A percentile compares a stretch with the other conserved stretches of the same genome.
These are phyloP conservation scores for Pterulicium gracile DNA, from an alignment of 1,284 basidiomycete genomes.

Conservation along the genomic window DNA sequence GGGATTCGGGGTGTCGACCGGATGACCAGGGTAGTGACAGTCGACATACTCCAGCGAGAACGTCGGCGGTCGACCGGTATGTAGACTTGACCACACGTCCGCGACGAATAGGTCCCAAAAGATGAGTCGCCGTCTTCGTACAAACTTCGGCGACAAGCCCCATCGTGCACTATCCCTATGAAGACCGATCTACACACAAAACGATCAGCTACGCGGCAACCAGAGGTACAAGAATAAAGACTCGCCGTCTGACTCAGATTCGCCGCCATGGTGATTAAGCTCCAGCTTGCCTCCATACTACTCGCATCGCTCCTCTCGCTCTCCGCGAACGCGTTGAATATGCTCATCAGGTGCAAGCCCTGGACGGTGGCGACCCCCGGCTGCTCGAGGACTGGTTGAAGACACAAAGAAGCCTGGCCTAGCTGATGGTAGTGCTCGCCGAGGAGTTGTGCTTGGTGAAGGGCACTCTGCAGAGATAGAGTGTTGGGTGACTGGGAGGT, in stretches of 20 bases:
- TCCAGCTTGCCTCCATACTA: constrained; percentile 56
- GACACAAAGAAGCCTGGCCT: constrained; percentile 43
- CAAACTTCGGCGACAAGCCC: constrained; percentile 40
- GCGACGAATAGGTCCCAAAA: constrained; percentile 49
- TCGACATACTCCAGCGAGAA: constrained; percentile 50
- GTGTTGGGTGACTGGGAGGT: too few relatives aligned
- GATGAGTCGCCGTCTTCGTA: constrained; percentile 39
- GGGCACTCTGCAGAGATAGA: too few relatives aligned
- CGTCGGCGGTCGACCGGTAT: constrained; percentile 52
- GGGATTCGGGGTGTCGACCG: neutral
- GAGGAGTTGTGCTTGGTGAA: neutral
- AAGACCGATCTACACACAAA: constrained; percentile 37
- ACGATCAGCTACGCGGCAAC: constrained; percentile 7
- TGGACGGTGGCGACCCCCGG: constrained; percentile 58
- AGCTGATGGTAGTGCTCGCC: constrained; percentile 56
- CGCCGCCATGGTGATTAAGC: constrained; percentile 39
- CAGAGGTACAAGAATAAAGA: constrained; percentile 12
- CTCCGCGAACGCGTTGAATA: constrained; percentile 40
- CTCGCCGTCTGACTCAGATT: constrained; percentile 51
- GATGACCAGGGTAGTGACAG: constrained; percentile 39
- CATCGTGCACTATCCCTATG: constrained; percentile 48
- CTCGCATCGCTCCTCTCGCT: constrained; percentile 25
- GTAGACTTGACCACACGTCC: constrained; percentile 46
- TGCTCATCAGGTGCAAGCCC: constrained; percentile 44
- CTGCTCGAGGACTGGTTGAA: constrained; percentile 54